Evolutionary conservation across 805 yeast species (phyloP).

Genomic region (Peterozyma toletana): DNA sequence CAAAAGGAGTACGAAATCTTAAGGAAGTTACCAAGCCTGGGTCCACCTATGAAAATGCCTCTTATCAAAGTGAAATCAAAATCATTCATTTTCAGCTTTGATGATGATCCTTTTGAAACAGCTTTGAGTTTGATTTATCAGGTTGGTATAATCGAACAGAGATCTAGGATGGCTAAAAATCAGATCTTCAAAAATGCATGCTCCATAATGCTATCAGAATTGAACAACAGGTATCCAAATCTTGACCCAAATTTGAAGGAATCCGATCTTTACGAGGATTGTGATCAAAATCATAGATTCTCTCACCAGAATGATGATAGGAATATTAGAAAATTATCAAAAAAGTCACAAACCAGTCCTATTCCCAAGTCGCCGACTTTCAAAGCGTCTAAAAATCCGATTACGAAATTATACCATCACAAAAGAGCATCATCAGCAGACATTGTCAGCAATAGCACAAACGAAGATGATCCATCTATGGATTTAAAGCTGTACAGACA

Average conservation of each 20-base stretch:
- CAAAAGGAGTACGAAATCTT: background rate
- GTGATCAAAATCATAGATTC: background rate
- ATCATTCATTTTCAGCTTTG: constrained; percentile 39
- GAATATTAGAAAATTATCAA: background rate
- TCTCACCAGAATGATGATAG: background rate
- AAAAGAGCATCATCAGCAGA: background rate
- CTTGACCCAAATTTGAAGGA: background rate
- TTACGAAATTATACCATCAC: background rate
- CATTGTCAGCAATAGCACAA: background rate
- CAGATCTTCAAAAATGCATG: constrained; percentile 11
- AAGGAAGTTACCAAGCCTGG: background rate
- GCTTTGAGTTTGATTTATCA: constrained; percentile 50
- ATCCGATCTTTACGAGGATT: background rate
- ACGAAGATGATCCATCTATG: background rate
- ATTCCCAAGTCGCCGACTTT: background rate
- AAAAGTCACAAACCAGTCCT: background rate
- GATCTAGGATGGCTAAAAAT: constrained; percentile 35
- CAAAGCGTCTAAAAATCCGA: background rate
- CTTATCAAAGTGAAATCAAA: constrained; percentile 32
- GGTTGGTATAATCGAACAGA: constrained; percentile 52
- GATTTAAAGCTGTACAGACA: background rate
- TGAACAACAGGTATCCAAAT: background rate
- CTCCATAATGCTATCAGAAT: background rate
- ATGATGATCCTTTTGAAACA: constrained; percentile 61
- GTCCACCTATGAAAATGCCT: constrained; percentile 19